Evolutionary conservation across 2,329 filamentous ascomycete species (phyloP), one percentile per base, ranked within the genome.

Genomic region (Herpomyces periplanetae): DNA sequence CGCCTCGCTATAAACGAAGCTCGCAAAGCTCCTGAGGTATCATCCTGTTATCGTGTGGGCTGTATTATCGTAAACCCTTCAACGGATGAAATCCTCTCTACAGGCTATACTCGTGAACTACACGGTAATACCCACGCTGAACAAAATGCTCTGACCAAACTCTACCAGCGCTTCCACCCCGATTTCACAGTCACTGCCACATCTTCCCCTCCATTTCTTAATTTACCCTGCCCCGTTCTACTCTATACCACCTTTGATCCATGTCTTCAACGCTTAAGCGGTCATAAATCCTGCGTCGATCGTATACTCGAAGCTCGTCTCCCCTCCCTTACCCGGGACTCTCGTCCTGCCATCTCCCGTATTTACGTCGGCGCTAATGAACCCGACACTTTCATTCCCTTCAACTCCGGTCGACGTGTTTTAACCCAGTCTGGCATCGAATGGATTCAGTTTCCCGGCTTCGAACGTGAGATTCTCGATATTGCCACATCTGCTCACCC

Each of bases 161-260:
- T n/a, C n/a, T n/a, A n/a, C n/a, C n/a, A n/a, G n/a, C n/a, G n/a
- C n/a, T n/a, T n/a, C n/a, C n/a, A n/a, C n/a, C n/a, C n/a, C n/a
- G n/a, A n/a, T n/a, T 49, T 59, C 25, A 41, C 51, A 2, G 47
- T 53, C 3, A n/a, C n/a, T n/a, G n/a, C n/a, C n/a, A n/a, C n/a
- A n/a, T n/a, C n/a, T n/a, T n/a, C n/a, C n/a, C n/a, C n/a, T n/a
- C n/a, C n/a, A n/a, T n/a, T n/a, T n/a, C n/a, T n/a, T n/a, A n/a
- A n/a, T n/a, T n/a, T n/a, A n/a, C n/a, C n/a, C n/a, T n/a, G n/a
- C n/a, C n/a, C n/a, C n/a, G n/a, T n/a, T n/a, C n/a, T n/a, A n/a
- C 48, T 96, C 6, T 91, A 88, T 37, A 88, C 84, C 1, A 88
- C 73, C 1, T 69, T 96, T 46, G 80, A 80, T 36, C 68, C 68